These are phyloP conservation scores for Spirogloea muscicola DNA, from an alignment of 139 green algal species.

Conservation along the genomic window DNA sequence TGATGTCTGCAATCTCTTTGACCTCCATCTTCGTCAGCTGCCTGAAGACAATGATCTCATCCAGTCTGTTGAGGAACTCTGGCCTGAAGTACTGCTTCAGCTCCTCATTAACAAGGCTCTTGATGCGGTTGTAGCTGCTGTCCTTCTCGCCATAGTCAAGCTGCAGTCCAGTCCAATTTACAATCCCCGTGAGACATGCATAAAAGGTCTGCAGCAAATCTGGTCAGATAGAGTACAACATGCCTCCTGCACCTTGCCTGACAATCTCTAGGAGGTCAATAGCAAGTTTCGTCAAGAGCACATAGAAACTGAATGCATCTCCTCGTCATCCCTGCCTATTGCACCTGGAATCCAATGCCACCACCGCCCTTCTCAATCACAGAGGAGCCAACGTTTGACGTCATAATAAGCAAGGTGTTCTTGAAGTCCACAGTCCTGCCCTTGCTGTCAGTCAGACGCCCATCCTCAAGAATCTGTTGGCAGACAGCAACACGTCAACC, in stretches of 20 bases:
- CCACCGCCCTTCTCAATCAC: conserved; percentile 91
- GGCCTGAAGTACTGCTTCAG: conserved; percentile 98
- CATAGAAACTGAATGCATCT: too few relatives aligned
- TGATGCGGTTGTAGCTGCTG: conserved; percentile 89
- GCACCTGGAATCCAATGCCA: conserved; percentile 73
- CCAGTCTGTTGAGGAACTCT: conserved; percentile 98
- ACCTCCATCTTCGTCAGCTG: conserved; percentile 99
- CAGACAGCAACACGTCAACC: too few relatives aligned
- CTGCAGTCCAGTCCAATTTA: too few relatives aligned
- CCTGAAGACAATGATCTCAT: conserved; percentile 99
- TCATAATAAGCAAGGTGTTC: conserved; percentile 99
- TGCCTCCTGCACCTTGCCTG: too few relatives aligned
- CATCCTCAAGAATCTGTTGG: conserved; percentile 81
- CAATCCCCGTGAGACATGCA: too few relatives aligned
- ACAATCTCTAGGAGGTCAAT: too few relatives aligned
- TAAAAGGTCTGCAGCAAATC: too few relatives aligned
- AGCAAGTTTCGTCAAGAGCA: too few relatives aligned
- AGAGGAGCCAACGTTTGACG: conserved; percentile 90
- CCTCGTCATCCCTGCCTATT: background rate
- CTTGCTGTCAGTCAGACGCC: conserved; percentile 77
- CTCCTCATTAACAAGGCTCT: conserved; percentile 97
- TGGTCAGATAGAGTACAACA: too few relatives aligned
- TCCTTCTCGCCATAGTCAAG: conserved; percentile 65
- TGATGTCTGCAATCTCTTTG: conserved; percentile 98
- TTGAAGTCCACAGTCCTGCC: conserved; percentile 98